Evolutionary conservation across 345 rosid genomes (phyloP).

Genomic region (Barbarea vulgaris): DNA sequence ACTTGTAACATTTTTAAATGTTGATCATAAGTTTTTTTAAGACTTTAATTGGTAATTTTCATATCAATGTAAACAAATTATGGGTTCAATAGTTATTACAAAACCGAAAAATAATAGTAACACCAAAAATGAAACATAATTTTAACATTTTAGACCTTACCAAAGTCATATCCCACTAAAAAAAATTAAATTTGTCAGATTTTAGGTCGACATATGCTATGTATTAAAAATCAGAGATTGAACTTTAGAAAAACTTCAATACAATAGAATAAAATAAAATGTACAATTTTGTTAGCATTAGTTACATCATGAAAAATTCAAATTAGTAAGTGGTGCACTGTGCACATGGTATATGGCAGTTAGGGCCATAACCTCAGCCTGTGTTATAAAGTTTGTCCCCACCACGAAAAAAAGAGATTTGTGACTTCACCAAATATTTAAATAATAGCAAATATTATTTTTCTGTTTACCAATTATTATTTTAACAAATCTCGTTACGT

Average conservation of each 20-base stretch:
- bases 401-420: constrained; percentile 41
- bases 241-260: neutral
- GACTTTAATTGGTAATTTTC: too few species aligned
- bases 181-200: neutral
- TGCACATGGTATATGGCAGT: constrained; percentile 44
- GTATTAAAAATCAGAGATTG: neutral
- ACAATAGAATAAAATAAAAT: neutral
- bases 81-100: too few species aligned
- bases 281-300: constrained; percentile 17
- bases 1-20: too few species aligned
- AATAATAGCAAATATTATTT: constrained; percentile 14
- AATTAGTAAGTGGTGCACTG: constrained; percentile 38
- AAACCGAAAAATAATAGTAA: too few species aligned
- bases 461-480: neutral
- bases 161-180: neutral
- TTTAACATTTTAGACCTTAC: neutral
- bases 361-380: constrained; percentile 46
- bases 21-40: too few species aligned
- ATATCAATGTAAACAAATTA: too few species aligned
- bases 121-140: too few species aligned
- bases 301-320: constrained; percentile 7
- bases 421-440: constrained; percentile 33
- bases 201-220: neutral
- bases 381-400: constrained; percentile 42
- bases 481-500: neutral